phyloP scores from a whole-genome alignment of 129 eudicot species.

The Saussurea involucrata region DNA sequence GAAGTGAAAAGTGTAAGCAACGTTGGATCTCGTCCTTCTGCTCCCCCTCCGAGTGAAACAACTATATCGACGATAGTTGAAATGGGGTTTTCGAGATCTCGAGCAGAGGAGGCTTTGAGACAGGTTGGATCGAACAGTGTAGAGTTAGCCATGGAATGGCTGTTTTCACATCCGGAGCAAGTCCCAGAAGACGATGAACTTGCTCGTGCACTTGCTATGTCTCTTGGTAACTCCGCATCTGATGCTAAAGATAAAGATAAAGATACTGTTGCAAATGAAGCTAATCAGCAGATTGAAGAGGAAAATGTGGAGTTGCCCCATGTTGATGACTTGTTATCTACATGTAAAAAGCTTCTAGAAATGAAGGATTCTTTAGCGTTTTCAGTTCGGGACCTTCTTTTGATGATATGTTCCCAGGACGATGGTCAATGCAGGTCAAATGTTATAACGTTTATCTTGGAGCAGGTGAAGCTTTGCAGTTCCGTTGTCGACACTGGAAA shows the following conservation, averaged over 20 bases:
- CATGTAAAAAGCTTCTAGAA: conserved; percentile 74
- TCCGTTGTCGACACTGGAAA: conserved; percentile 49
- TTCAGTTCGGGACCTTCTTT: conserved; percentile 83
- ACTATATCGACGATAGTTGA: conserved; percentile 86
- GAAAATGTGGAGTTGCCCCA: conserved; percentile 77
- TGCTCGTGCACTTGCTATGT: conserved; percentile 99
- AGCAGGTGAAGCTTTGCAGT: conserved; percentile 74
- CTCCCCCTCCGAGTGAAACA: conserved; percentile 91
- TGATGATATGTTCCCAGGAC: conserved; percentile 83
- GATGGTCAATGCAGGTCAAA: conserved; percentile 71
- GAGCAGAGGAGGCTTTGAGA: conserved; percentile 96
- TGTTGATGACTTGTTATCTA: conserved; percentile 73
- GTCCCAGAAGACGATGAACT: conserved; percentile 95
- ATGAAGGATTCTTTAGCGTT: conserved; percentile 76
- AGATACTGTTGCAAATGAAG: conserved; percentile 50
- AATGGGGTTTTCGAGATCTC: conserved; percentile 92
- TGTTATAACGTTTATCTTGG: conserved; percentile 67
- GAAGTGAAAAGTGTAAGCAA: conserved; percentile 71
- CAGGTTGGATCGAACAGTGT: conserved; percentile 95
- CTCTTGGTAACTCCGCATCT: conserved; percentile 81
- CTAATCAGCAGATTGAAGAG: conserved; percentile 58
- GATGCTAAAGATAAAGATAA: conserved; percentile 71
- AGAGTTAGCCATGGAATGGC: conserved; percentile 99
- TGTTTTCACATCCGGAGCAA: conserved; percentile 93
- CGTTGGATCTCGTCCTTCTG: conserved; percentile 55